Evolutionary conservation across 2,329 filamentous ascomycete species (phyloP).

Genomic region (Penicillium sp.): DNA sequence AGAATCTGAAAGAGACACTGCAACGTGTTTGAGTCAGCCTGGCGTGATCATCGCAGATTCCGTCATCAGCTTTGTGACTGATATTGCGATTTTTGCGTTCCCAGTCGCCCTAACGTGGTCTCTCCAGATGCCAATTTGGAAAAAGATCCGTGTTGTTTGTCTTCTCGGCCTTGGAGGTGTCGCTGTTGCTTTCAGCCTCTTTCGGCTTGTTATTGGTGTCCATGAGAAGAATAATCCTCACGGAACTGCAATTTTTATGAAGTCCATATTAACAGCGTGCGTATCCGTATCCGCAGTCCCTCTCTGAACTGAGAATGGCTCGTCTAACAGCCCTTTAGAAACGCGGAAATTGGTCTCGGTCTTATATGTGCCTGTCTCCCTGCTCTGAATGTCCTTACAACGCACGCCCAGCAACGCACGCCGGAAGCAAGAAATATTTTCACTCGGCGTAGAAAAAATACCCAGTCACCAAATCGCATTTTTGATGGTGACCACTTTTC

Average conservation of each 20-base stretch:
- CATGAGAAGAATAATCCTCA: constrained; percentile 2
- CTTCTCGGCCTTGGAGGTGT: constrained; percentile 18
- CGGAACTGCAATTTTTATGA: constrained; percentile 7
- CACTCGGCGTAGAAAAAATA: not conserved
- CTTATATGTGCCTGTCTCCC: constrained; percentile 15
- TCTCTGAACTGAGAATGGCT: not conserved
- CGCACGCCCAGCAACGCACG: not conserved
- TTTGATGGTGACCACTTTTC: constrained; percentile 11
- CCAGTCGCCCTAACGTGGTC: constrained; percentile 19
- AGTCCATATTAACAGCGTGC: constrained; percentile 15
- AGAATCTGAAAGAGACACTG: not conserved
- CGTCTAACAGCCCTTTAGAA: constrained; percentile 4
- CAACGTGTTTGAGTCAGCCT: constrained; percentile 11
- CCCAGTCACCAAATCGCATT: not conserved
- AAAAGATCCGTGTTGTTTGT: constrained; percentile 17
- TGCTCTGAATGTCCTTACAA: constrained; percentile 9
- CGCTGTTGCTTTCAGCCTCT: constrained; percentile 23
- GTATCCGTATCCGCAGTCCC: not conserved
- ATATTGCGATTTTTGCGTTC: constrained; percentile 20
- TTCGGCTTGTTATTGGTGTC: constrained; percentile 17
- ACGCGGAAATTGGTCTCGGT: constrained; percentile 13
- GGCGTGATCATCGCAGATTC: constrained; percentile 22
- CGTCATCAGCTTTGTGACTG: constrained; percentile 19
- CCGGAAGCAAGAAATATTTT: constrained; percentile 5
- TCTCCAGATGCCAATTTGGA: constrained; percentile 13